Percentiles rank a stretch among this genome's conserved stretches.
These are phyloP conservation scores for Collybia sp. DNA, from an alignment of 768 basidiomycete genomes.

Conservation along the genomic window DNA sequence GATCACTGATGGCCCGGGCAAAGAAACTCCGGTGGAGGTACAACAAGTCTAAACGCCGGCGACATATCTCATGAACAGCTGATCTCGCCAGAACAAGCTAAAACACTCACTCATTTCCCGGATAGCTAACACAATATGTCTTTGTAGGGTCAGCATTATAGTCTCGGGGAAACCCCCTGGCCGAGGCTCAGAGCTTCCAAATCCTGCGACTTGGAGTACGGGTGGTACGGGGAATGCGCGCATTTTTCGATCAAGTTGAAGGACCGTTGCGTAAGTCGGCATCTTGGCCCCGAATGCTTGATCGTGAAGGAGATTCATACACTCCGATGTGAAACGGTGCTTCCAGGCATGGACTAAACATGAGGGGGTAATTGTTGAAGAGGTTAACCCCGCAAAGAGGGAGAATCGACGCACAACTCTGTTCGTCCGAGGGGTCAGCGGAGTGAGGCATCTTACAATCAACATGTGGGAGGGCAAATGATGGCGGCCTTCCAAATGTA, in stretches of 20 bases:
- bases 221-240: conserved; percentile 65
- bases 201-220: conserved; percentile 62
- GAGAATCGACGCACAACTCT: conserved; percentile 43
- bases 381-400: not conserved
- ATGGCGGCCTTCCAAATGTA: conserved; percentile 68
- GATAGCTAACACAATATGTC: conserved; percentile 65
- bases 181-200: conserved; percentile 49
- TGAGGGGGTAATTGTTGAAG: conserved; percentile 3
- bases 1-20: conserved; percentile 67
- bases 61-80: not conserved
- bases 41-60: conserved; percentile 45
- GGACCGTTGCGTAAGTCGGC: conserved; percentile 60
- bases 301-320: conserved; percentile 65
- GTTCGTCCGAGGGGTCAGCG: conserved; percentile 47
- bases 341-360: conserved; percentile 61
- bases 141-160: conserved; percentile 51
- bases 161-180: conserved; percentile 43
- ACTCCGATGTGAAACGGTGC: conserved; percentile 62
- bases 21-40: conserved; percentile 75
- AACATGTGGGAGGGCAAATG: conserved; percentile 61
- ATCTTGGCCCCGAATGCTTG: conserved; percentile 70
- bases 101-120: conserved; percentile 59
- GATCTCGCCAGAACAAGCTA: not conserved
- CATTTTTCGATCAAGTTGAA: conserved; percentile 65
- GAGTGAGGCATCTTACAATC: conserved; percentile 59